Base-by-base conservation (phyloP, 2,329 filamentous ascomycete genomes). In the Tolypocladium ophioglossoides region DNA sequence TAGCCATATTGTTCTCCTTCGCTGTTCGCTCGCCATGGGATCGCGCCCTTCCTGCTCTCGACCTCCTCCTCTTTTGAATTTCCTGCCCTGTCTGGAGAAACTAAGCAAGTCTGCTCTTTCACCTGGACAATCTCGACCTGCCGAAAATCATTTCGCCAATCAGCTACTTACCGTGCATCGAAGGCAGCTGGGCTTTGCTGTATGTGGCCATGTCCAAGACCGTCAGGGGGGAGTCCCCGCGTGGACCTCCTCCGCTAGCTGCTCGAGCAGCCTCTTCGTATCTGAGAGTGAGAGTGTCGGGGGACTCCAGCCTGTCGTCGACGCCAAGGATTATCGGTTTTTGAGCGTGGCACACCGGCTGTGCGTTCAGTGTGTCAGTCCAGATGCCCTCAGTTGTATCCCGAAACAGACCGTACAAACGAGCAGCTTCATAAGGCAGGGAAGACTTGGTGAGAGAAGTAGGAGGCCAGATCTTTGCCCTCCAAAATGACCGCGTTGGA, bases 131-230 rank as follows among this genome's bases (percentile, higher is more conserved):
- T 6, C 41, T 34, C 10, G 18, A n/a, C 16, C 44, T 34, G 27
- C 5, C 27, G 5, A 12, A 7, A 4, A n/a, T 34, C 24, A 22
- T 38, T 24, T 3, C 7, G 9, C 12, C 9, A 38, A 12, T 16
- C 20, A 14, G n/a, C 34, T 24, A 85, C 89, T 75, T 77, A 95
- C 91, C 87, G 73, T 92, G 87, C 75, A 91, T 81, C 70, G 86
- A 86, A 70, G 86, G 78, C 72, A 84, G 78, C 70, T 87, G 83
- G 56, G 83, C 73, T 74, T 95, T 95, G 78, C 90, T 91, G 73
- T 85, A 85, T 71, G 71, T 62, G 49, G 71, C 70, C 71, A 74
- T 74, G 18, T 70, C 64, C 30, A 68, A 63, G 50, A 69, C 58
- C 59, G 62, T 62, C 58, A 66, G 76, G 68, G 78, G 76, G 73